phyloP scores from a whole-genome alignment of 2,329 filamentous ascomycete genomes.

The Fusarium tjaetaba region DNA sequence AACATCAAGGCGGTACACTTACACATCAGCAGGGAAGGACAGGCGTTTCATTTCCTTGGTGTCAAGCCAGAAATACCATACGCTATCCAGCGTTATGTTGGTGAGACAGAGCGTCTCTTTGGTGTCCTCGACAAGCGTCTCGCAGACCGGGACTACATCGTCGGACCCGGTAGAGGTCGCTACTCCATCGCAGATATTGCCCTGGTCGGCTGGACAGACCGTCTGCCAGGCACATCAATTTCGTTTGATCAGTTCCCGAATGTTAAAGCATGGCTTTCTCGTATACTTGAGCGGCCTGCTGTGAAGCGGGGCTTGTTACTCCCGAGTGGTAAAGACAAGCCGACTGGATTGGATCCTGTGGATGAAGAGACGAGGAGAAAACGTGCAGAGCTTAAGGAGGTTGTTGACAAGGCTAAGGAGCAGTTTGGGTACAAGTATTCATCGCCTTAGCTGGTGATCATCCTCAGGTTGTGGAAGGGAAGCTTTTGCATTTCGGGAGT shows the following conservation, averaged over 20 bases:
- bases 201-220: conserved; percentile 74
- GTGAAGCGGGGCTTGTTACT: conserved; percentile 79
- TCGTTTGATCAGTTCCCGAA: conserved; percentile 70
- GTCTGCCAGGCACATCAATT: conserved; percentile 55
- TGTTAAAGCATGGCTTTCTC: conserved; percentile 78
- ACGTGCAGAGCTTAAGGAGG: conserved; percentile 43
- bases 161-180: conserved; percentile 63
- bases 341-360: conserved; percentile 30
- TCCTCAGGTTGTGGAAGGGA: neutral
- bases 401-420: conserved; percentile 55
- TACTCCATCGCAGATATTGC: conserved; percentile 78
- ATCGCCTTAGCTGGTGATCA: conserved; percentile 43
- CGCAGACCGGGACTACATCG: conserved; percentile 59
- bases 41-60: conserved; percentile 78
- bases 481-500: neutral
- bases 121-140: conserved; percentile 76
- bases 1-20: neutral
- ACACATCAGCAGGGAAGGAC: conserved; percentile 68
- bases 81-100: conserved; percentile 76
- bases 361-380: conserved; percentile 33
- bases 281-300: conserved; percentile 72
- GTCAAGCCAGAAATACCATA: conserved; percentile 77
- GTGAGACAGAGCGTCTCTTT: conserved; percentile 80
- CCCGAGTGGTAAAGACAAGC: conserved; percentile 57
- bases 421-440: conserved; percentile 60